phyloP scores from a whole-genome alignment of 2,329 filamentous ascomycete species.

The Neobulgaria alba region DNA sequence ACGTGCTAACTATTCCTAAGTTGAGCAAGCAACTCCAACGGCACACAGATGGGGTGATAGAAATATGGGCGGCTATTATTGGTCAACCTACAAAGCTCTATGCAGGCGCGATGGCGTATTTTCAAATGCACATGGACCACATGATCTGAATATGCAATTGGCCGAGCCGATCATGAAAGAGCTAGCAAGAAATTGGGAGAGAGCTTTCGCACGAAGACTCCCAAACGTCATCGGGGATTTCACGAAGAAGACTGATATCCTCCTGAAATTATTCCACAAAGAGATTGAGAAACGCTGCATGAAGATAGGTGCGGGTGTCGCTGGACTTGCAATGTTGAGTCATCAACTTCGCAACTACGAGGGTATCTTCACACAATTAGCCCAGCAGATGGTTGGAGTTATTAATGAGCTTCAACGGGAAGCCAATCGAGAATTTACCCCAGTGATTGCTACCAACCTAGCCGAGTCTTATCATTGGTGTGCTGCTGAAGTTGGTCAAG shows the following conservation, averaged over 20 bases:
- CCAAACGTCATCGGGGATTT: slow-evolving; percentile 34
- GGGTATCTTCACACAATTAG: slow-evolving; percentile 32
- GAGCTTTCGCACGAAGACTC: slow-evolving; percentile 33
- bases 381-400: slow-evolving; percentile 24
- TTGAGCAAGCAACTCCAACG: not conserved
- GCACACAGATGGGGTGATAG: slow-evolving; percentile 15
- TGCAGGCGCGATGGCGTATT: slow-evolving; percentile 42
- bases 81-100: slow-evolving; percentile 47
- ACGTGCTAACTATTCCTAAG: not conserved
- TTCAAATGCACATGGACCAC: slow-evolving; percentile 30
- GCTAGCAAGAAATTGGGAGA: slow-evolving; percentile 21
- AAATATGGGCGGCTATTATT: slow-evolving; percentile 39
- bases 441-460: slow-evolving; percentile 39
- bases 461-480: slow-evolving; percentile 37
- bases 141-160: slow-evolving; percentile 34
- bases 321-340: slow-evolving; percentile 33
- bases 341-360: slow-evolving; percentile 36
- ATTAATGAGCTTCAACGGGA: slow-evolving; percentile 41
- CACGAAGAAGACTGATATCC: slow-evolving; percentile 24
- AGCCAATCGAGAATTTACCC: slow-evolving; percentile 45
- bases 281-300: slow-evolving; percentile 33
- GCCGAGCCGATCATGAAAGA: slow-evolving; percentile 17
- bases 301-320: slow-evolving; percentile 32
- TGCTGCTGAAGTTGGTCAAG: slow-evolving; percentile 32
- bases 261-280: slow-evolving; percentile 34